Base-by-base conservation (phyloP, 1,139 yeast species). In the Blastobotrys capitulatus region DNA sequence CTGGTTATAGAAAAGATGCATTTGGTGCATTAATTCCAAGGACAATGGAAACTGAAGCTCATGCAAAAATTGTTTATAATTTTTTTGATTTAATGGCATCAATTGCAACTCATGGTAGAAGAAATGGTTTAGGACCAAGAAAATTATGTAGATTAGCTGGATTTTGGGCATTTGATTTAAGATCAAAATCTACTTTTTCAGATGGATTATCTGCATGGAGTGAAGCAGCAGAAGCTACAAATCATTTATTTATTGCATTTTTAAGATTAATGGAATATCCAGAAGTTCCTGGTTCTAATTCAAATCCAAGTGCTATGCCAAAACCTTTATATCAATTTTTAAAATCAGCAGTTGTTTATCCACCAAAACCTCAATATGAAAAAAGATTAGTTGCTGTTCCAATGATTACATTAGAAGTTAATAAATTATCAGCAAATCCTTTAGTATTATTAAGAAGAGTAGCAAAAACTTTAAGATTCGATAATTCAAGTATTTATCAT, bases 61-160 rank as follows among this genome's bases (percentile, higher is more conserved):
- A 88, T 70, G 95, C 95, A 0, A 84, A 92, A 2, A 86, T 89
- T 9, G 92, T 87, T 6, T 86, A 86, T 63, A 95, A 86, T 64
- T 89, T 88, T 61, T 77, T 88, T 60, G 96, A 89, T 61, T 72
- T 89, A 44, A 69, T 89, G 47, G 85, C 88, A 10, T 77, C 88
- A n/a, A 69, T 89, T 39, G 82, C 94, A 0, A 80, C 95, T n/a
- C 85, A 87, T 65, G 82, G 95, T 2, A 84, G 82, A 57, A 80
- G 82, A 47, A 88, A 88, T 62, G 82, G 83, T 58, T 70, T 89
- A 69, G 80, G 86, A 59, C 95, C 95, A 1, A 74, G 90, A 43
- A 88, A 87, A 61, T 75, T 89, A 19, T 77, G 94, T 16, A 82
- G 86, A 58, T 77, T 89, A 80, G 84, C 94, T 34, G 90, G 92